Conservation (phyloP, 2,329 filamentous ascomycete species). For the Cryphonectria nitschkei region DNA sequence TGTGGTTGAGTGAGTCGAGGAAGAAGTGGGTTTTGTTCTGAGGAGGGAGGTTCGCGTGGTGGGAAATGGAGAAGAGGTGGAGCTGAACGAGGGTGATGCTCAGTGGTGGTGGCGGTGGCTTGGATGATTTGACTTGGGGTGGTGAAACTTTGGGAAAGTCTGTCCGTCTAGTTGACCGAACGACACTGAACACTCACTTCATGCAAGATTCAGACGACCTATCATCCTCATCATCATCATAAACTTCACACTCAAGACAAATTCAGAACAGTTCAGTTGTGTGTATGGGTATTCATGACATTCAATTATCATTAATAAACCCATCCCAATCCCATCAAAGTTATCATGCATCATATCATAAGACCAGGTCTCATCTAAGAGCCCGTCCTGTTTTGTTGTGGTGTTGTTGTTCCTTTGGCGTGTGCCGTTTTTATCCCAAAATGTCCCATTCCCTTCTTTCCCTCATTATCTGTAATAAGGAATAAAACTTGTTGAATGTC, state of each 20-base stretch:
- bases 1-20: neutral
- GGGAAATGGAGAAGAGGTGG: no score
- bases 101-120: no score
- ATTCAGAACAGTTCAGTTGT: neutral
- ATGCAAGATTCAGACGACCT: neutral
- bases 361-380: conserved; percentile 7
- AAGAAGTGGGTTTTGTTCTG: neutral
- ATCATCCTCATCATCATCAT: neutral
- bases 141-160: no score
- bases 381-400: neutral
- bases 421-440: neutral
- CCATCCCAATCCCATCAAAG: neutral
- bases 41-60: neutral
- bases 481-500: neutral
- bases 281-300: conserved; percentile 28
- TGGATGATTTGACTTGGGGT: no score
- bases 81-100: neutral
- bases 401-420: neutral
- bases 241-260: neutral
- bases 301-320: neutral
- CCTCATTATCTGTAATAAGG: neutral
- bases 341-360: neutral
- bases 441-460: no score
- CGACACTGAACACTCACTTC: no score
- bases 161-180: no score